Conservation (phyloP, 352 stramenopile genomes). For the Globisporangium okanoganense region DNA sequence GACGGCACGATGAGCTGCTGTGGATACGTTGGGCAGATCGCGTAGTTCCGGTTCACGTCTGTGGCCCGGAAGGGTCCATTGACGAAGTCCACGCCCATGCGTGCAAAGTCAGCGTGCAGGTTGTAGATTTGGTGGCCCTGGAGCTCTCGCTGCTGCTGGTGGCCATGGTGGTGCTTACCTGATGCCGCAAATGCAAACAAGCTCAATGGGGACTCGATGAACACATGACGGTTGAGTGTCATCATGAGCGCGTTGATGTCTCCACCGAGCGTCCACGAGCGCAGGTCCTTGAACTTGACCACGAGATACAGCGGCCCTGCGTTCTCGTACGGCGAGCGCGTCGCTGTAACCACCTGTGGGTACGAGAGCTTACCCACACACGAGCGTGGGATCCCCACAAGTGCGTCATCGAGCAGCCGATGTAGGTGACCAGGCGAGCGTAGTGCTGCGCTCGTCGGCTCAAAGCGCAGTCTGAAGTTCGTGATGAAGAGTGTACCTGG, state of each 20-base stretch:
- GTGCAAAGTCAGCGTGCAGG: conserved; percentile 57
- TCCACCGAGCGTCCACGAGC: conserved; percentile 63
- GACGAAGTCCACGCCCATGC: conserved; percentile 61
- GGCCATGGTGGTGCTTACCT: conserved; percentile 17
- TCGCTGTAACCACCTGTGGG: conserved; percentile 34
- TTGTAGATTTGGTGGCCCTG: conserved; percentile 64
- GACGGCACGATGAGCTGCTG: conserved; percentile 68
- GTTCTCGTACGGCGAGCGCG: conserved; percentile 26
- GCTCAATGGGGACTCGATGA: conserved; percentile 63
- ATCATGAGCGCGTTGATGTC: conserved; percentile 62
- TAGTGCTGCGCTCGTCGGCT: conserved; percentile 47
- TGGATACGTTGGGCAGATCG: conserved; percentile 82
- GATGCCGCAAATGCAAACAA: conserved; percentile 59
- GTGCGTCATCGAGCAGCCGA: conserved; percentile 51
- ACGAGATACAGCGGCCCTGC: conserved; percentile 54
- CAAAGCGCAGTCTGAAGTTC: conserved; percentile 68
- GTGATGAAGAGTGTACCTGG: conserved; percentile 61
- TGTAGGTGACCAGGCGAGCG: conserved; percentile 43
- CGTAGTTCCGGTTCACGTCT: conserved; percentile 60
- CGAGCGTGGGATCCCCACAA: conserved; percentile 57
- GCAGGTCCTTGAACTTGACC: conserved; percentile 79
- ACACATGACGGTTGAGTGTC: conserved; percentile 66
- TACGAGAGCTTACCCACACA: conserved; percentile 70
- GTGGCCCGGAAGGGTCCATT: conserved; percentile 47
- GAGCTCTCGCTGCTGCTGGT: conserved; percentile 15